Conservation (phyloP, 345 rosid genomes). For the Gossypium ekmanianum region DNA sequence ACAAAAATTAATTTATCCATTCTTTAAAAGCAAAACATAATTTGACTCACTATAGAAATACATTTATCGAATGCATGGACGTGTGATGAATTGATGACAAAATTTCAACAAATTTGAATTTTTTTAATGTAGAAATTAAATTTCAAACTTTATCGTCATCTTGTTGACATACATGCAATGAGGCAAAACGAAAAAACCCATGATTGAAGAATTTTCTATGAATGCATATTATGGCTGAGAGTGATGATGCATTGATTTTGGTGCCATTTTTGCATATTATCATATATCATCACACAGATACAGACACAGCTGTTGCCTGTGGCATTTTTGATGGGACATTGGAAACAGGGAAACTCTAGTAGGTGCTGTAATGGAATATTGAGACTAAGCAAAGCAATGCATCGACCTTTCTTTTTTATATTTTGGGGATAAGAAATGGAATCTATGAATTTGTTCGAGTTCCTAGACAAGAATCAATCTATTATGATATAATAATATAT, state of each 20-base stretch:
- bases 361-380: not conserved
- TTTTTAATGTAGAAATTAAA: too few relatives aligned
- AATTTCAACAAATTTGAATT: too few relatives aligned
- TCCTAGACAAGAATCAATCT: constrained; percentile 28
- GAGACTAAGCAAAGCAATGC: constrained; percentile 15
- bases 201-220: not conserved
- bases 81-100: too few relatives aligned
- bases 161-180: too few relatives aligned
- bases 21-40: too few relatives aligned
- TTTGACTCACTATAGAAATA: too few relatives aligned
- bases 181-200: too few relatives aligned
- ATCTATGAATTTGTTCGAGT: constrained; percentile 47
- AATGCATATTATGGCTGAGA: too few relatives aligned
- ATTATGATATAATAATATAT: not conserved
- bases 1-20: rapidly evolving
- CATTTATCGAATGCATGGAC: too few relatives aligned
- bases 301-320: constrained; percentile 10
- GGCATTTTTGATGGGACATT: not conserved
- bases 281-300: not conserved
- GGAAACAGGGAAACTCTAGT: constrained; percentile 7
- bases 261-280: constrained; percentile 3
- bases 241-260: not conserved
- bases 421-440: constrained; percentile 18
- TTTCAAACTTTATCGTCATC: too few relatives aligned
- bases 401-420: constrained; percentile 17